Base-by-base conservation (phyloP, 371 early-diverging fungal genomes). In the Zopfochytrium polystomum region DNA sequence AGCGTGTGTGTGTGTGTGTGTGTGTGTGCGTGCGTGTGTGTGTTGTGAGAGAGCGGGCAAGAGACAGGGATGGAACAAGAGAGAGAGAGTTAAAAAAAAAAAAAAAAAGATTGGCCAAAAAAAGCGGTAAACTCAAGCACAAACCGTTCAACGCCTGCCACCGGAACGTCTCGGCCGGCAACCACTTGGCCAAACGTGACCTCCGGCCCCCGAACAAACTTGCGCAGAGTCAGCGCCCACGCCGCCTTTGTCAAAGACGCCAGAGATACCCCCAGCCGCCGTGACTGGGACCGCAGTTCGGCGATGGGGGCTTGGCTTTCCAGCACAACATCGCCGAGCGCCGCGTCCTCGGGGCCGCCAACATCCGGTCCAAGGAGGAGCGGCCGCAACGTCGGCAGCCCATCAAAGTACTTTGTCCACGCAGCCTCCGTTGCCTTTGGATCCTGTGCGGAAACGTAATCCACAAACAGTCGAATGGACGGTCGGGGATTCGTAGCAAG, bases 171-270 rank as follows among this genome's bases (percentile, higher is more conserved):
- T n/a, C 70, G 52, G 15, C 70, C 70, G 15, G 70, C 58, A n/a
- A 52, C 11, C n/a, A 67, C 55, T 34, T 31, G 18, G 2, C 55
- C 73, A 54, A 73, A 73, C 5, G 62, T 18, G 32, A 73, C 65
- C 45, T 65, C 66, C 25, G 66, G 30, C 29, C 35, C 3, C n/a
- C 47, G 30, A 15, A 53, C 11, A 53, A 50, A 65, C 22, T 20
- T 20, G 15, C 48, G 27, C 11, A 73, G 61, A 2, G 55, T 45
- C 32, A 65, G n/a, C 15, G n/a, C n/a, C n/a, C n/a, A n/a, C n/a
- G n/a, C n/a, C n/a, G n/a, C n/a, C n/a, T n/a, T n/a, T n/a, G n/a
- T 58, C 66, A 68, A 68, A 72, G 6, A 62, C 54, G 3, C 55
- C 62, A 29, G 55, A 35, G 51, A 45, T 3, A 4, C 62, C 15